Conservation (phyloP, 2,329 filamentous ascomycete genomes). For the Lomentospora prolificans region DNA sequence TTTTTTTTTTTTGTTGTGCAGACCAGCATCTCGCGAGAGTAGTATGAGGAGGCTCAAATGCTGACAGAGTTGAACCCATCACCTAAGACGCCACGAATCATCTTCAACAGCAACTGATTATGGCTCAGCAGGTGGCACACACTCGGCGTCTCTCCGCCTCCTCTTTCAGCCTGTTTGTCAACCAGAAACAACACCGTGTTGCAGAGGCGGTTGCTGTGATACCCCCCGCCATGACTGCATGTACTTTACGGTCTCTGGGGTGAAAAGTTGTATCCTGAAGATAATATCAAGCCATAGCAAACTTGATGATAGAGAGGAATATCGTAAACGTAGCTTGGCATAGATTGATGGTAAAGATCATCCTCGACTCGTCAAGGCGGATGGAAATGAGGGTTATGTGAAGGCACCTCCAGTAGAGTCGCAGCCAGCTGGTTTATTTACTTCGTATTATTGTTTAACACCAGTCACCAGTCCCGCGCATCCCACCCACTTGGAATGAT, state of each 20-base stretch:
- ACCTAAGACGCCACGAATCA: no score
- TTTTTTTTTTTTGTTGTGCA: no score
- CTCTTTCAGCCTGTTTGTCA: no score
- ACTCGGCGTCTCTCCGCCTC: no score
- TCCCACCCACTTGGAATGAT: not conserved
- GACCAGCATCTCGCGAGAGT: no score
- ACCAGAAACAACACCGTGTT: no score
- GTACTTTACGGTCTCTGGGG: not conserved
- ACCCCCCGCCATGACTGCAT: not conserved
- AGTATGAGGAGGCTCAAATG: no score
- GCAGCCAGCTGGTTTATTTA: slow-evolving; percentile 3
- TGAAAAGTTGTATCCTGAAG: not conserved
- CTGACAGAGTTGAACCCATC: no score
- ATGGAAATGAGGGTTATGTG: not conserved
- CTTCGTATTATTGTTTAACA: not conserved
- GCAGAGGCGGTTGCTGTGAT: not conserved
- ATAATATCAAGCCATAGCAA: not conserved
- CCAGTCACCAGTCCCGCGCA: not conserved
- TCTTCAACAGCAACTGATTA: no score
- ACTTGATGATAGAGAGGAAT: not conserved
- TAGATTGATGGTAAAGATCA: not conserved
- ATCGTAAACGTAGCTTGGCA: not conserved
- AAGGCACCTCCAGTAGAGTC: not conserved
- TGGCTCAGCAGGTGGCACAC: no score
- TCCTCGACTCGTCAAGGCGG: not conserved